A percentile compares a stretch with the other conserved stretches of the same genome.
Conservation (phyloP, 2,329 filamentous ascomycete species). For the Fusarium sp. region DNA sequence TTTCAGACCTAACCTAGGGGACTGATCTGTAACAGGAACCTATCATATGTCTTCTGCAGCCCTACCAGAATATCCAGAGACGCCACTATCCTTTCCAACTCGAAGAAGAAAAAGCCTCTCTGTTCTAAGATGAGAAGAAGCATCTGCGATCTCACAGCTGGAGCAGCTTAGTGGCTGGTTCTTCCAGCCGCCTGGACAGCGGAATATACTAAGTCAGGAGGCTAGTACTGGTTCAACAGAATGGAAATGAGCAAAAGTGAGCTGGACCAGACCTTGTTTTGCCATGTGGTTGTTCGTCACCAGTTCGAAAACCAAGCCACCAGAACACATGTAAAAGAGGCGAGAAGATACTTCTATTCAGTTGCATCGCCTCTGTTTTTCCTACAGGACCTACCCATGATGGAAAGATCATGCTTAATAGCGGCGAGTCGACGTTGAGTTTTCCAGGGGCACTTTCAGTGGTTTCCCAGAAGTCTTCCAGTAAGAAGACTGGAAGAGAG, state of each 20-base stretch:
- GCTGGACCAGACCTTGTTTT: constrained; percentile 6
- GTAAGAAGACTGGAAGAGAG: constrained; percentile 3
- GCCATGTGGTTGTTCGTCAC: not conserved
- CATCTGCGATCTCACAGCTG: not conserved
- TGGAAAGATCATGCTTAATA: constrained; percentile 17
- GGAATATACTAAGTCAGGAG: constrained; percentile 6
- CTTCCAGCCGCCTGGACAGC: constrained; percentile 22
- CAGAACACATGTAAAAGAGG: not conserved
- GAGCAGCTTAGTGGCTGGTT: constrained; percentile 18
- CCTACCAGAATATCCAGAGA: constrained; percentile 14
- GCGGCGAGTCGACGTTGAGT: constrained; percentile 1
- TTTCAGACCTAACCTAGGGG: constrained; percentile 19
- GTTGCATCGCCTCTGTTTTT: constrained; percentile 7
- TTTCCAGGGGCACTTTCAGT: constrained; percentile 17
- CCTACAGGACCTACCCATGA: constrained; percentile 9
- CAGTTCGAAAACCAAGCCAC: not conserved
- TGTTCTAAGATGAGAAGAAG: constrained; percentile 2
- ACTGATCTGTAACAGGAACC: not conserved
- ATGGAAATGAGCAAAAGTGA: constrained; percentile 13
- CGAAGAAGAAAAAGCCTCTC: constrained; percentile 12
- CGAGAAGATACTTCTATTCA: not conserved
- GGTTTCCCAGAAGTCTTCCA: constrained; percentile 10
- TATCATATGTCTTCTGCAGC: constrained; percentile 18
- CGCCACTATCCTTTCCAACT: constrained; percentile 8
- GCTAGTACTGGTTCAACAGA: constrained; percentile 14